Evolutionary conservation across 225 moss, liverwort and hornwort species (phyloP), one percentile per base, ranked within the genome.

Genomic region (Climacium dendroides): DNA sequence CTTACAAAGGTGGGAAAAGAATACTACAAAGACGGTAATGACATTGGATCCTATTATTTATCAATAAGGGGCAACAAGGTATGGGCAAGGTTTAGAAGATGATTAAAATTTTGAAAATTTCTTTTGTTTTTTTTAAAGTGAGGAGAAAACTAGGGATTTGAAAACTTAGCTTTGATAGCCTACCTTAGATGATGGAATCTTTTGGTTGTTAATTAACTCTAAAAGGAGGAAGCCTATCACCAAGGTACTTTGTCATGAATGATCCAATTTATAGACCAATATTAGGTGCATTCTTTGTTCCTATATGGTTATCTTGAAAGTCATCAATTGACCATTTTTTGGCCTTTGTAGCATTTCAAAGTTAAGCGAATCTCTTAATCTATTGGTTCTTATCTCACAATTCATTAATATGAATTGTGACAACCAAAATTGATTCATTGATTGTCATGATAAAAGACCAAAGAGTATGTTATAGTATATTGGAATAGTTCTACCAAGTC

Each of bases 31-130:
- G n/a, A 20, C 2, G 4, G 17, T 66, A 66, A n/a, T 22, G 66
- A 66, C 1, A 1, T 35, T 0, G 0, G 0, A 64, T 66, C 11
- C 22, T 11, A 11, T 66, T 45, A 45, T 45, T 66, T 45, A 45
- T 45, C n/a, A n/a, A 66, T 4, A 66, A 0, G 12, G 11, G 12
- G 6, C 0, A 0, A 19, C 0, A 0, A 19, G 6, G 5, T 10
- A 19, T 65, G 35, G 9, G 3, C 2, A 7, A n/a, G 13, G n/a
- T 67, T 23, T 12, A 1, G 13, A 37, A 37, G 4, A 37, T 7
- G 2, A 67, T 67, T 4, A 37, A 37, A 67, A 22, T 6, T 67
- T 67, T 13, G 23, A 2, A 2, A 37, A 12, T 12, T 67, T 22
- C 2, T 12, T 22, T 67, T 22, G 4, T 7, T 67, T n/a, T 66